Percentiles rank a stretch among this genome's conserved stretches.
Conservation (phyloP, 352 stramenopile species). For the Phytophthora pluvialis region DNA sequence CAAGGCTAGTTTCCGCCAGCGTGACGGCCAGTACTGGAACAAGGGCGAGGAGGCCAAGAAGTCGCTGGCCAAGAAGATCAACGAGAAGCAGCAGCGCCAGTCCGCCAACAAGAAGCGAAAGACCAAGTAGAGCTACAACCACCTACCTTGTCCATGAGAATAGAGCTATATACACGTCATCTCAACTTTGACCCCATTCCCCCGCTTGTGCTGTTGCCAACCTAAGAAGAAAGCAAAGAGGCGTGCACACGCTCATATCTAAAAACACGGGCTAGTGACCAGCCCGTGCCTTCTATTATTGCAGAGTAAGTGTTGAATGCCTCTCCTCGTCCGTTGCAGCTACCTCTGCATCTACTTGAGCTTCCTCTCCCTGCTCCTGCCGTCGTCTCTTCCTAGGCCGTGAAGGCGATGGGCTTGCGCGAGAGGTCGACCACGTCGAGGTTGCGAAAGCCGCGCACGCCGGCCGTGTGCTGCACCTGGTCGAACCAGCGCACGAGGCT, state of each 20-base stretch:
- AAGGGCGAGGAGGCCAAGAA: constrained; percentile 90
- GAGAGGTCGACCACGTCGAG: constrained; percentile 67
- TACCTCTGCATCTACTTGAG: constrained; percentile 4
- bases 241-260: no score
- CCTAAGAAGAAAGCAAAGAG: no score
- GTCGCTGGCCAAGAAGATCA: constrained; percentile 78
- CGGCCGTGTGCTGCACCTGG: constrained; percentile 85
- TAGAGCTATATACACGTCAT: constrained; percentile 34
- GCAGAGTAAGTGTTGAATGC: background rate
- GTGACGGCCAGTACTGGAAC: constrained; percentile 87
- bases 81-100: constrained; percentile 66
- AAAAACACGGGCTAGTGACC: background rate
- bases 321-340: background rate
- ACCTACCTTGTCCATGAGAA: constrained; percentile 19
- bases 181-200: background rate
- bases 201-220: no score
- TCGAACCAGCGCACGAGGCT: constrained; percentile 87
- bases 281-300: constrained; percentile 12
- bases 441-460: constrained; percentile 82
- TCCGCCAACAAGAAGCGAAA: constrained; percentile 57
- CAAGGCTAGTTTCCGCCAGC: constrained; percentile 91
- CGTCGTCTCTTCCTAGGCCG: constrained; percentile 55
- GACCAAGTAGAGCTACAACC: constrained; percentile 30
- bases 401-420: constrained; percentile 62
- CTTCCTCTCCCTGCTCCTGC: background rate